Evolutionary conservation across 306 rosid genomes (phyloP).

Genomic region (Vigna reflexopilosa): DNA sequence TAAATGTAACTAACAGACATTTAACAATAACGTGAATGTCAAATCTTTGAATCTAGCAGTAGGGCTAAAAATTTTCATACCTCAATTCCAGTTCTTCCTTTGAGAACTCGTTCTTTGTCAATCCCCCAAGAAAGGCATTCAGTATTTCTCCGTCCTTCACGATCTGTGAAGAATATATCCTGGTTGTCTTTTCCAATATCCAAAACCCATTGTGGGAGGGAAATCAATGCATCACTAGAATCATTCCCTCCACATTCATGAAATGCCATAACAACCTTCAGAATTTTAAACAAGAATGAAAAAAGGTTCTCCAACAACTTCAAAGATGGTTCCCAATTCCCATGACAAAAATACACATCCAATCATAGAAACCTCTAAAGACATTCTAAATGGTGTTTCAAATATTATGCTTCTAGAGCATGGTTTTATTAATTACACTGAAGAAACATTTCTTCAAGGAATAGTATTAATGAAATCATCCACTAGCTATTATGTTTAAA

Average conservation of each 20-base stretch:
- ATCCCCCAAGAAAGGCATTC: conserved; percentile 96
- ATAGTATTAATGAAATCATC: conserved; percentile 31
- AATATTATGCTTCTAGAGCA: conserved; percentile 32
- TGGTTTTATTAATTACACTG: not conserved
- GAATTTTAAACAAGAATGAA: conserved; percentile 49
- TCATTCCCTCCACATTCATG: conserved; percentile 82
- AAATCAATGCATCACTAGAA: conserved; percentile 66
- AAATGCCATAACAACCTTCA: conserved; percentile 96
- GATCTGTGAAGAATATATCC: conserved; percentile 95
- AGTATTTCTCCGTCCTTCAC: conserved; percentile 93
- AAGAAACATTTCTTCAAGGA: conserved; percentile 26
- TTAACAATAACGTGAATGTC: conserved; percentile 6
- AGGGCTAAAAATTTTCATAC: conserved; percentile 50
- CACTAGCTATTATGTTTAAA: conserved; percentile 12
- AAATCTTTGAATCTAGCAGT: conserved; percentile 24
- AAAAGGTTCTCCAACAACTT: conserved; percentile 40
- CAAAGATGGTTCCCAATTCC: conserved; percentile 40
- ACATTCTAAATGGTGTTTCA: conserved; percentile 29
- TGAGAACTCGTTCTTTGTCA: conserved; percentile 91
- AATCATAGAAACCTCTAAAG: conserved; percentile 28
- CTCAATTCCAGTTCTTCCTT: conserved; percentile 97
- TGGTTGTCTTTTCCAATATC: conserved; percentile 86
- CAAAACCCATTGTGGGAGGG: conserved; percentile 95
- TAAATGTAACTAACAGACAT: conserved; percentile 25
- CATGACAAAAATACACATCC: conserved; percentile 23